phyloP scores from a whole-genome alignment of 495 filamentous ascomycete genomes.

The Podospora anserina region DNA sequence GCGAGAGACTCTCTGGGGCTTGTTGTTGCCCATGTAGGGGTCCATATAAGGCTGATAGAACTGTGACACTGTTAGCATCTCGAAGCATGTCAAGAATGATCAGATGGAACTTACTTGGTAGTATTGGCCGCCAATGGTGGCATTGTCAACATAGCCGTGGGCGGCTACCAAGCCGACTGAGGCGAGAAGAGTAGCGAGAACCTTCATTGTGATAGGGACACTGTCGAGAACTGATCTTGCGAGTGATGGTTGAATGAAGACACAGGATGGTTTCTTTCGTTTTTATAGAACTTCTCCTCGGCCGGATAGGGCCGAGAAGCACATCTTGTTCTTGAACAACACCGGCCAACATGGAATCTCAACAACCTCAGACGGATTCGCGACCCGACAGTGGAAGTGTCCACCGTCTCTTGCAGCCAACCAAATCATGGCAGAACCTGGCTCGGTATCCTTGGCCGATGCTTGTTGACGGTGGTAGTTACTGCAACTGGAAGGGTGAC shows the following conservation, averaged over 20 bases:
- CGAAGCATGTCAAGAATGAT: not conserved
- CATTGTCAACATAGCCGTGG: constrained; percentile 59
- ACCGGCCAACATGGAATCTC: not conserved
- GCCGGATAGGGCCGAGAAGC: not conserved
- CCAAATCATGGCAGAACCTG: constrained; percentile 7
- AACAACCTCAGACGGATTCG: not conserved
- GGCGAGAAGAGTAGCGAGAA: constrained; percentile 44
- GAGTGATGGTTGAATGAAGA: not conserved
- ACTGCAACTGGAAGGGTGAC: constrained; percentile 17
- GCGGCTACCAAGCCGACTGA: constrained; percentile 53
- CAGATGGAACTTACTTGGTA: constrained; percentile 24
- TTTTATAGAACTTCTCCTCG: not conserved
- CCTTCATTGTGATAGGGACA: constrained; percentile 28
- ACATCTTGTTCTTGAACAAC: not conserved
- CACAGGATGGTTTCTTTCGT: not conserved
- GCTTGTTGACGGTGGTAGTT: constrained; percentile 10
- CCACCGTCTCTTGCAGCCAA: constrained; percentile 2
- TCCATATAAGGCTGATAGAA: constrained; percentile 43
- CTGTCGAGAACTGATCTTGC: not conserved
- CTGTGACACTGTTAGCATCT: not conserved
- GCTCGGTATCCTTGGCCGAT: constrained; percentile 19
- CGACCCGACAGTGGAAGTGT: not conserved
- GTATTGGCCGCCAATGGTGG: constrained; percentile 42
- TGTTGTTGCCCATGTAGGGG: constrained; percentile 43
- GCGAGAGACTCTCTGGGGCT: constrained; percentile 44